phyloP scores from a whole-genome alignment of 2,329 filamentous ascomycete genomes.

The Aureobasidium pullulans region DNA sequence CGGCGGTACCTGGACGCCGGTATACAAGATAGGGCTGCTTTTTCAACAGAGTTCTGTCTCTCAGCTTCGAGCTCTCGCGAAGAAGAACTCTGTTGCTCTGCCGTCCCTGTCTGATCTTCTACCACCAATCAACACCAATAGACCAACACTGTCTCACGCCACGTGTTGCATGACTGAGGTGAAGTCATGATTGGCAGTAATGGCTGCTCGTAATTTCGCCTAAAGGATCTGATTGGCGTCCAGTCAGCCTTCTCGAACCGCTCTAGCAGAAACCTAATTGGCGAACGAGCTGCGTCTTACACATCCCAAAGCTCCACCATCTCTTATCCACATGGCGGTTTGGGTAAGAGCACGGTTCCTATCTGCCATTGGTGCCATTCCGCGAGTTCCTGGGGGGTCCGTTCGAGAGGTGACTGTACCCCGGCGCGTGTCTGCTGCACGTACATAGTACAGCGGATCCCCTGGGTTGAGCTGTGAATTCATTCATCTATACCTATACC shows the following conservation, averaged over 20 bases:
- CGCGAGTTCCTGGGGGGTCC: neutral
- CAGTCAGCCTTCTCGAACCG: conserved; percentile 1
- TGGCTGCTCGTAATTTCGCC: conserved; percentile 6
- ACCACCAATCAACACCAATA: neutral
- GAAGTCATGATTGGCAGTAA: conserved; percentile 3
- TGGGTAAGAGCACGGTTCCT: neutral
- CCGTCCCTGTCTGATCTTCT: neutral
- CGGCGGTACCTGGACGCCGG: neutral
- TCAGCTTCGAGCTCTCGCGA: neutral
- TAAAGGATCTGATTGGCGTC: conserved; percentile 1
- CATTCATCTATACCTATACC: neutral
- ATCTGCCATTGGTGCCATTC: neutral
- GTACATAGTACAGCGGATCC: neutral
- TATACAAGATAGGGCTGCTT: neutral
- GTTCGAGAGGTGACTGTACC: neutral
- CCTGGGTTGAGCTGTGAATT: neutral
- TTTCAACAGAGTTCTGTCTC: neutral
- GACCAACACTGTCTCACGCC: neutral
- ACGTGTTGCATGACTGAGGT: neutral
- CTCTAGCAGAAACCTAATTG: neutral
- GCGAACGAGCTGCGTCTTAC: neutral
- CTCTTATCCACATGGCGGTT: conserved; percentile 1
- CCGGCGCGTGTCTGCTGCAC: neutral
- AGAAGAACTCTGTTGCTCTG: neutral
- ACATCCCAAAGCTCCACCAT: neutral